Base-by-base conservation (phyloP, 371 early-diverging fungal species). In the Sporodiniella umbellata region DNA sequence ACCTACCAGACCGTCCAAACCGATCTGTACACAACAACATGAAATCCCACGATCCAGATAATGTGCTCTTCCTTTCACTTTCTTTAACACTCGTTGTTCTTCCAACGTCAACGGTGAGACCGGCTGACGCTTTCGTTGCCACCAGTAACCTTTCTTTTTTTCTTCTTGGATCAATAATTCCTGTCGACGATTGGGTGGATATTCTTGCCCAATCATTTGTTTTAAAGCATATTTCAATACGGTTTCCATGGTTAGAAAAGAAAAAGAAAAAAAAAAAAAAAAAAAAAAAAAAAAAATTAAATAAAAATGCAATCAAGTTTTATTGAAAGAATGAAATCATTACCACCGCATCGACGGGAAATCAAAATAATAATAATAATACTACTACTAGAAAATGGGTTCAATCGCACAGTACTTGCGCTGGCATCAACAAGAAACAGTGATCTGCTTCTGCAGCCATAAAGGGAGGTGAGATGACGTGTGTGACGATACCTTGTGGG, bases 1-100 rank as follows among this genome's bases (percentile, higher is more conserved):
- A 71, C 80, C 80, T 21, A 79, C 39, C 10, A 79, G 25, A 19
- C 67, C 66, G 51, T 80, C 80, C n/a, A 80, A 50, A 0, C 80
- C 78, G 18, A 80, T 47, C n/a, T 53, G 64, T 30, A 55, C 62
- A 43, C 80, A 69, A 30, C 80, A 75, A 39, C 70, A 72, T 14
- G 60, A 46, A 26, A 66, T 48, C 2, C 73, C 77, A 45, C 57
- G 45, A 45, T 75, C 78, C 3, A 75, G 59, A 47, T 60, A 61
- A 44, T 58, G 53, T 6, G 76, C 75, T 22, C 70, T 60, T 7
- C 39, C 23, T 39, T 72, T 75, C 25, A 78, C 73, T 42, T 28
- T 42, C 10, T 58, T 66, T 22, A 73, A 48, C 0, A 72, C 37
- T 8, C 45, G 51, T 33, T 62, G 60, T 22, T 72, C 73, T 40